Base-by-base conservation (phyloP, 257 asterid species). In the Hygrophila difformis region DNA sequence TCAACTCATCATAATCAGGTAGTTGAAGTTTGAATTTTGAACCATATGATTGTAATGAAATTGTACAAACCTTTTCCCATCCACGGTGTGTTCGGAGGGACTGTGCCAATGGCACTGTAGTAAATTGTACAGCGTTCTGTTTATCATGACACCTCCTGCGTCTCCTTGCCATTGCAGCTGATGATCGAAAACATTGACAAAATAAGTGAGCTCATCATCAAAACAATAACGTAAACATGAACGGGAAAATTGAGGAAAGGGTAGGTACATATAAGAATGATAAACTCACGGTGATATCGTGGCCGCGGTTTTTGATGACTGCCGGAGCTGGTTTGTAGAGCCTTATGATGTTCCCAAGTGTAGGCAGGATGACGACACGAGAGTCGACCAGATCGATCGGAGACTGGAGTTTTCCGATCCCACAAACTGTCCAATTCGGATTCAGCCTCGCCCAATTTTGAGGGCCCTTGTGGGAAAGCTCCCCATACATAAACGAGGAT, bases 71-170 rank as follows among this genome's bases (percentile, higher is more conserved):
- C 87, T 63, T 55, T 26, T 70, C 20, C 77, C 78, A 26, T 74
- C 42, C 21, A 86, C 12, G 9, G 75, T 72, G 75, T 86, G 93
- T 54, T 86, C 97, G 7, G 93, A 67, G 59, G 97, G 92, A 57
- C 82, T 54, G 56, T 87, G 95, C 94, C 97, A 87, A 39, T 87
- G 93, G 36, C 79, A 63, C 45, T 78, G 88, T 18, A 1, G 43
- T 21, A 83, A 40, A 1, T 33, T 53, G 61, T 63, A 87, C 6
- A 51, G 46, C 1, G 73, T 70, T 5, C 76, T 72, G 12, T 78
- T 74, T 21, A 78, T 46, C 1, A 6, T n/a, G 1, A 78, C 33
- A n/a, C 62, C 57, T 21, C 95, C 97, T 1, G 92, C 97, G 46
- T 78, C 70, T 9, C 67, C 84, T 47, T 54, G 15, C 93, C 93